Evolutionary conservation across 495 filamentous ascomycete genomes (phyloP), one percentile per base, ranked within the genome.

Genomic region (Aspergillus biplanus): DNA sequence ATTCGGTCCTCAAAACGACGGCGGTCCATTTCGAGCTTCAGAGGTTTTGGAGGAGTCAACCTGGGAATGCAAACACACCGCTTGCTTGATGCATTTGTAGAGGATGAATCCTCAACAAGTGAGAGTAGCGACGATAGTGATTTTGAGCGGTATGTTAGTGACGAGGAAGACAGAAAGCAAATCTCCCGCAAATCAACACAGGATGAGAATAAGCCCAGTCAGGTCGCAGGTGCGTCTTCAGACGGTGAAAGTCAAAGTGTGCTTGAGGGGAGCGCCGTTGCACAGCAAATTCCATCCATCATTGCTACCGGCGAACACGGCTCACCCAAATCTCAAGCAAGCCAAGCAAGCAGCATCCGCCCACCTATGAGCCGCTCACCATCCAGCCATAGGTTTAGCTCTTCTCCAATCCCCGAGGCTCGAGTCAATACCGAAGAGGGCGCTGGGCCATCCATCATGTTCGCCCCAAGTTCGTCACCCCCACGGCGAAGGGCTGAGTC

Each of bases 11-110:
- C 73, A 2, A 80, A 78, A 63, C 83, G 83, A 66, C 85, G 84
- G 58, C 84, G 86, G 31, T 90, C 88, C 0, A 84, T 93, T 44
- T 86, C 85, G 15, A 85, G 86, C 18, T 75, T 92, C 63, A 78
- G 81, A 33, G 85, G 84, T 53, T 65, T 90, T 31, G 88, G 77
- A 21, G 86, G 87, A 31, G 76, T 88, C 59, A 89, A 76, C 56
- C 76, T 94, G 37, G 90, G 89, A 13, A 94, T 95, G 81, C 86
- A 87, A 57, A 92, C 92, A 9, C 89, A 92, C 55, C 84, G 86
- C 52, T 75, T 96, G 6, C 82, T 86, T 16, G 83, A 87, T 58
- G 82, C 87, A 33, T 84, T 90, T 11, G 78, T 92, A 15, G 78
- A 84, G 56, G 75, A 82, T 46, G 81, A 84, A 16, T 82, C 77